Conservation (phyloP, 768 basidiomycete species). For the Epithele typhae region DNA sequence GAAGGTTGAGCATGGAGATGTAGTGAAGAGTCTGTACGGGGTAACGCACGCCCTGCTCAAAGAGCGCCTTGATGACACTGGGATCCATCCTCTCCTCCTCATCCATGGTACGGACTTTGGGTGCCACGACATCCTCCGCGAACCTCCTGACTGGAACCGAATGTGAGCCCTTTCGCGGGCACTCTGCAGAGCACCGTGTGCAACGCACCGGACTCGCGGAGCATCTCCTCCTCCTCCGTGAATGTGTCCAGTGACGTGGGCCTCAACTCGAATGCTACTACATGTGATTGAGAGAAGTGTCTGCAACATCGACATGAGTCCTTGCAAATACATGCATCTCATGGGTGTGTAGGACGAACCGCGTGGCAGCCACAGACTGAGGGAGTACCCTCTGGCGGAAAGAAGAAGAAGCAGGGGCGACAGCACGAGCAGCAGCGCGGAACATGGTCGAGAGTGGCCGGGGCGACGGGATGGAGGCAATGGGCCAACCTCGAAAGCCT, state of each 20-base stretch:
- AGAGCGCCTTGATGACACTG: constrained; percentile 77
- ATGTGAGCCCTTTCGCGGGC: too few relatives aligned
- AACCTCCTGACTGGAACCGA: constrained; percentile 47
- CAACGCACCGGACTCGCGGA: constrained; percentile 79
- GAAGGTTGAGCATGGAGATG: not conserved
- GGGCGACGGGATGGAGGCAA: too few relatives aligned
- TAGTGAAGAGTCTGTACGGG: not conserved
- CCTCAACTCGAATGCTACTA: constrained; percentile 4
- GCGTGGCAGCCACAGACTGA: too few relatives aligned
- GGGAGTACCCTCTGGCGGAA: constrained; percentile 1
- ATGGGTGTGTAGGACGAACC: too few relatives aligned
- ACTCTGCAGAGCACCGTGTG: too few relatives aligned
- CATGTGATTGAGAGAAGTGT: constrained; percentile 9
- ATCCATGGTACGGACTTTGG: constrained; percentile 96
- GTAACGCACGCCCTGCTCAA: constrained; percentile 84
- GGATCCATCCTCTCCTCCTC: constrained; percentile 96
- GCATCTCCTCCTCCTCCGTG: constrained; percentile 93
- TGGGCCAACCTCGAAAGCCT: too few relatives aligned
- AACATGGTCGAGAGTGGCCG: constrained; percentile 1
- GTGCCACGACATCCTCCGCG: constrained; percentile 82
- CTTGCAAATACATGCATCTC: too few relatives aligned
- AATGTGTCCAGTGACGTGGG: constrained; percentile 71
- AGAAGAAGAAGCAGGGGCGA: not conserved
- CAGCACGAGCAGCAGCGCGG: constrained; percentile 6
- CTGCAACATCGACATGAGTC: not conserved